Evolutionary conservation across 257 asterid species (phyloP).

Genomic region (Phtheirospermum japonicum): DNA sequence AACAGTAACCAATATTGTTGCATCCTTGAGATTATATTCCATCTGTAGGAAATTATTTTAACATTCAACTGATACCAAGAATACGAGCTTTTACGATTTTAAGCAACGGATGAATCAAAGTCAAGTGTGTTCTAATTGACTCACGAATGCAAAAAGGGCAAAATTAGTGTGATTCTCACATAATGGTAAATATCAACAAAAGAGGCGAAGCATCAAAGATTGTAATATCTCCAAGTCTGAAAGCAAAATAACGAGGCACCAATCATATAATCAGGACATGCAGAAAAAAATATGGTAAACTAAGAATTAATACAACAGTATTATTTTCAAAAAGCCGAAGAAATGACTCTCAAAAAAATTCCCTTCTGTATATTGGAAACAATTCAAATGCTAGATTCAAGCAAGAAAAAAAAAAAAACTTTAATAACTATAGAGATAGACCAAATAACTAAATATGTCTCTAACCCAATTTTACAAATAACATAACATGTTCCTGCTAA

Average conservation of each 20-base stretch:
- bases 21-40: too few species aligned
- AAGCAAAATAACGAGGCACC: too few species aligned
- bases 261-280: too few species aligned
- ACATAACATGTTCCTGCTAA: neutral
- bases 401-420: too few species aligned
- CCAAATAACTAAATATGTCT: neutral
- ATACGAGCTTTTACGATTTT: too few species aligned
- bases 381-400: neutral
- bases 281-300: too few species aligned
- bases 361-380: neutral
- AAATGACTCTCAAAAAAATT: neutral
- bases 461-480: neutral
- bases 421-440: neutral
- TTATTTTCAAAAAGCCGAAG: neutral
- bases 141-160: slow-evolving; percentile 5
- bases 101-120: slow-evolving; percentile 30
- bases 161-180: slow-evolving; percentile 6
- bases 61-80: too few species aligned
- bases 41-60: too few species aligned
- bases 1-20: too few species aligned
- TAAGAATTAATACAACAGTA: neutral
- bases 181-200: too few species aligned
- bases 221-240: too few species aligned
- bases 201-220: too few species aligned
- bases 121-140: slow-evolving; percentile 4